A percentile compares a stretch with the other conserved stretches of the same genome.
Evolutionary conservation across 129 eudicot genomes (phyloP).

Genomic region (Logfia minima): DNA sequence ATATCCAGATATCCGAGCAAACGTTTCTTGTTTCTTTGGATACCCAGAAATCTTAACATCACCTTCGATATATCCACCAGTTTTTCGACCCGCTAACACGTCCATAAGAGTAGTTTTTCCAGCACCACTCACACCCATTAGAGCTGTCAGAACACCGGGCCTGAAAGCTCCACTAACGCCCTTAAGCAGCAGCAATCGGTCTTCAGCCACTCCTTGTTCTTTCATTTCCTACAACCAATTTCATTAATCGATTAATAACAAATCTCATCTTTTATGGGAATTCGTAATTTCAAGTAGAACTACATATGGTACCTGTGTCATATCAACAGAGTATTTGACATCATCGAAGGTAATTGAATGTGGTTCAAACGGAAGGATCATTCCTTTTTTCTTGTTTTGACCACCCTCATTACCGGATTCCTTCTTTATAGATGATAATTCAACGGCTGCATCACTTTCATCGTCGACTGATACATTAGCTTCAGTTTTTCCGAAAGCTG

Average conservation of each 20-base stretch:
- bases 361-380: constrained; percentile 90
- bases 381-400: constrained; percentile 44
- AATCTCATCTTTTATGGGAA: not conserved
- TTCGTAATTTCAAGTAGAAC: not conserved
- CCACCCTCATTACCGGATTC: constrained; percentile 16
- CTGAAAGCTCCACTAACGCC: constrained; percentile 82
- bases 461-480: constrained; percentile 39
- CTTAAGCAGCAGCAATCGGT: constrained; percentile 62
- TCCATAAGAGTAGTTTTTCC: constrained; percentile 98
- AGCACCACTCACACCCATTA: constrained; percentile 96
- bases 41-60: constrained; percentile 64
- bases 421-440: constrained; percentile 21
- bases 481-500: constrained; percentile 65
- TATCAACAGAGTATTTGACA: constrained; percentile 77
- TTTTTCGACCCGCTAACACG: constrained; percentile 85
- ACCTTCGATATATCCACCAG: constrained; percentile 82
- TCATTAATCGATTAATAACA: not conserved
- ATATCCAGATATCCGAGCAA: constrained; percentile 83
- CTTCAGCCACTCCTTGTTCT: constrained; percentile 59
- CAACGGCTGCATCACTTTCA: constrained; percentile 26
- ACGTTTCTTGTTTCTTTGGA: constrained; percentile 81
- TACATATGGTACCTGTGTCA: constrained; percentile 66
- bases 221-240: constrained; percentile 67
- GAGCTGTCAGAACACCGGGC: constrained; percentile 88
- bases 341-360: constrained; percentile 76